A percentile compares a stretch with the other conserved stretches of the same genome.
Conservation (phyloP, 306 rosid species). For the Fagus sylvatica region DNA sequence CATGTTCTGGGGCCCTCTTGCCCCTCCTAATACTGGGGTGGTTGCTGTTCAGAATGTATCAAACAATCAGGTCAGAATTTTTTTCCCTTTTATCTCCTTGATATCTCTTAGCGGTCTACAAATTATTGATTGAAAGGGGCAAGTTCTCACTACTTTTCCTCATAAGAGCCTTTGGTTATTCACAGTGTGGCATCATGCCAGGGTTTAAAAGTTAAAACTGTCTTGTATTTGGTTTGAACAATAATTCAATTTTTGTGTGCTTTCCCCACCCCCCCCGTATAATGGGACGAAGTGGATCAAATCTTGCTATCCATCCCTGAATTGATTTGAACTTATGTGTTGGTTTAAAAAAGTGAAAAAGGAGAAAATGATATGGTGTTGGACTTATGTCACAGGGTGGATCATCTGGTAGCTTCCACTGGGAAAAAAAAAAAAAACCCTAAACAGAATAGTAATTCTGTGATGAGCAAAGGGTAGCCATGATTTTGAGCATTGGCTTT, state of each 20-base stretch:
- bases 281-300: background rate
- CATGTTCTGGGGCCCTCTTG: constrained; percentile 95
- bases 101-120: constrained; percentile 2
- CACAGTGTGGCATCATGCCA: background rate
- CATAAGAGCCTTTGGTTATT: background rate
- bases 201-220: background rate
- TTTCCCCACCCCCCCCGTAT: background rate
- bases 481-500: background rate
- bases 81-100: constrained; percentile 7
- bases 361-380: too few relatives aligned
- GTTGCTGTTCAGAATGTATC: constrained; percentile 84
- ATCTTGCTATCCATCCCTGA: background rate
- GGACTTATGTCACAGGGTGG: too few relatives aligned
- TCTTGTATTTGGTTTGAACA: background rate
- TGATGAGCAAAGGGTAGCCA: background rate
- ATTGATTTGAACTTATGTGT: background rate
- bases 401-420: background rate
- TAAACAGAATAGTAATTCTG: background rate
- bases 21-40: constrained; percentile 87
- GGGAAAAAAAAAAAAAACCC: background rate
- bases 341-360: too few relatives aligned
- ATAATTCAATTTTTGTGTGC: background rate
- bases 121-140: background rate
- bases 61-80: constrained; percentile 62
- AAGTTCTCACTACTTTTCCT: background rate